Evolutionary conservation across 768 basidiomycete species (phyloP).

Genomic region (Trametes gibbosa): DNA sequence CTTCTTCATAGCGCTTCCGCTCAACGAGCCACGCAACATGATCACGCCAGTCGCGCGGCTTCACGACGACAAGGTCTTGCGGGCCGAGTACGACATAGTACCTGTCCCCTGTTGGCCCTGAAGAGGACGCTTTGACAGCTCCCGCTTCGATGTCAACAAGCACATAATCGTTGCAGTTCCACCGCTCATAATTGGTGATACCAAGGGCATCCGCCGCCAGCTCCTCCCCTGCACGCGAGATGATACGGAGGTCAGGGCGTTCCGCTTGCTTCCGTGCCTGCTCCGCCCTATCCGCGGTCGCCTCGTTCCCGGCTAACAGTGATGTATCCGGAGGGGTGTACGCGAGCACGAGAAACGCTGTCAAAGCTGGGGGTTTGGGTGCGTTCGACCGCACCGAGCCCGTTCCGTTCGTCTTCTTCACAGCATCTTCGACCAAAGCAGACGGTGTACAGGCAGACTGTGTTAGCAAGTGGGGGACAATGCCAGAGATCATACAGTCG

Average conservation of each 20-base stretch:
- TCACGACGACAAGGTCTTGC: conserved; percentile 82
- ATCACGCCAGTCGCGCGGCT: conserved; percentile 82
- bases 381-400: conserved; percentile 25
- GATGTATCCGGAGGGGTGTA: conserved; percentile 80
- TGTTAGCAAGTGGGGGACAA: conserved; percentile 68
- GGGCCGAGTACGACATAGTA: conserved; percentile 87
- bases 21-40: conserved; percentile 94
- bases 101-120: conserved; percentile 27
- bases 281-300: conserved; percentile 62
- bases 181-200: conserved; percentile 74
- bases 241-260: conserved; percentile 92
- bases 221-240: conserved; percentile 87
- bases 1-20: conserved; percentile 82
- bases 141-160: conserved; percentile 48
- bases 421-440: background rate
- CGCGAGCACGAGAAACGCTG: conserved; percentile 83
- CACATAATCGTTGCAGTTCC: conserved; percentile 91
- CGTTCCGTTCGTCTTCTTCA: conserved; percentile 6
- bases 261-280: conserved; percentile 84
- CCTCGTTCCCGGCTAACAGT: conserved; percentile 52
- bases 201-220: conserved; percentile 80
- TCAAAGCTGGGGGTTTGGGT: conserved; percentile 38
- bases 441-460: conserved; percentile 11
- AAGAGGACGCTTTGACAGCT: conserved; percentile 12
- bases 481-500: conserved; percentile 93